Conservation (phyloP, 441 rosid species). For the Erodium texanum region DNA sequence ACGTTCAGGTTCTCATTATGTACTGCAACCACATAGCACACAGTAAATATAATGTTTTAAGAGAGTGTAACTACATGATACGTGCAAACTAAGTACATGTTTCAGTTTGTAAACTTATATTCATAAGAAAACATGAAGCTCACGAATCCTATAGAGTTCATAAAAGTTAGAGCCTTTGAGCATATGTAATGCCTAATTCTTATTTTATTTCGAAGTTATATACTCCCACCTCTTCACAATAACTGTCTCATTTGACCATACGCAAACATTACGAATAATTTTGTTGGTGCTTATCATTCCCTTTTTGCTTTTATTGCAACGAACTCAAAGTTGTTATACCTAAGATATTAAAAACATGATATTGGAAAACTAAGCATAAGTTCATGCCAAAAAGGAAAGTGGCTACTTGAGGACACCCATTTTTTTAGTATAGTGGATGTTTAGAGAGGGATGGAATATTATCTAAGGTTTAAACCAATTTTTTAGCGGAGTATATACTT, state of each 20-base stretch:
- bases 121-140: not conserved
- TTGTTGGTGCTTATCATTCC: not conserved
- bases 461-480: too few relatives aligned
- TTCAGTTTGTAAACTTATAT: not conserved
- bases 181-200: not conserved
- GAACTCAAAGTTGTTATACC: not conserved
- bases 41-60: not conserved
- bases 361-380: not conserved
- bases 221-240: not conserved
- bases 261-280: not conserved
- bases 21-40: not conserved
- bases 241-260: not conserved
- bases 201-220: not conserved
- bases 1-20: not conserved
- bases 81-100: constrained; percentile 1
- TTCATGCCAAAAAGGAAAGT: not conserved
- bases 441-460: not conserved
- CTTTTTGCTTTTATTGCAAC: not conserved
- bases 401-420: not conserved
- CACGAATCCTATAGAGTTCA: not conserved
- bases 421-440: not conserved
- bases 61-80: not conserved
- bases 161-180: not conserved
- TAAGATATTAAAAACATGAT: not conserved
- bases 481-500: not conserved